These are phyloP conservation scores for Capronia americana DNA, from an alignment of 2,329 filamentous ascomycete species.

Conservation along the genomic window DNA sequence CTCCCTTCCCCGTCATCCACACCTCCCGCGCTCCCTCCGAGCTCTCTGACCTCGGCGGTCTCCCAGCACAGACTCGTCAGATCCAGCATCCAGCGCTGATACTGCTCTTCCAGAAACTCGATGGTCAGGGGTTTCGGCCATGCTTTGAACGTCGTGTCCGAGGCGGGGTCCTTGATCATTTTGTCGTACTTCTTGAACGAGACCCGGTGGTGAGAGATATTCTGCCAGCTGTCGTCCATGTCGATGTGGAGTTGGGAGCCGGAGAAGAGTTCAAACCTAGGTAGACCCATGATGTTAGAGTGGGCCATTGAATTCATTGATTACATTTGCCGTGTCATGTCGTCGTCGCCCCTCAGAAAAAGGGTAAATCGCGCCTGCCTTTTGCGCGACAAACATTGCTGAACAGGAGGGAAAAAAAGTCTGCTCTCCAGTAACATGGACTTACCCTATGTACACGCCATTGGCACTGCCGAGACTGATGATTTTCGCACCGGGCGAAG, in stretches of 20 bases:
- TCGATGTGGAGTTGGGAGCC: conserved; percentile 41
- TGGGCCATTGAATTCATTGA: not conserved
- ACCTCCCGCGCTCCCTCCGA: conserved; percentile 28
- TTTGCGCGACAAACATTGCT: conserved; percentile 10
- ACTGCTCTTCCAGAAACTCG: conserved; percentile 40
- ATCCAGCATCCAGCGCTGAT: conserved; percentile 36
- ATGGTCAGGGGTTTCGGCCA: conserved; percentile 41
- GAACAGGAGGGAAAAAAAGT: not conserved
- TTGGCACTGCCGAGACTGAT: conserved; percentile 37
- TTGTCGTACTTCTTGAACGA: conserved; percentile 38
- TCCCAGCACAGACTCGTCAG: conserved; percentile 40
- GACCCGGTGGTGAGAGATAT: conserved; percentile 40
- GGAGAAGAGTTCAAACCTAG: conserved; percentile 39
- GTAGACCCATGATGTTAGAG: not conserved
- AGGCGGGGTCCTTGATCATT: conserved; percentile 37
- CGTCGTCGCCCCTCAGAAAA: not conserved
- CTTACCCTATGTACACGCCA: conserved; percentile 40
- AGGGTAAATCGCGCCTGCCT: not conserved
- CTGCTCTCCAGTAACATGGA: conserved; percentile 5
- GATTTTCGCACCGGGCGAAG: conserved; percentile 38
- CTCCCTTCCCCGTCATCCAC: conserved; percentile 21
- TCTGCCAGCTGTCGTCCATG: conserved; percentile 40
- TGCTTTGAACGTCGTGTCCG: conserved; percentile 33
- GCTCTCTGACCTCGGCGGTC: conserved; percentile 36
- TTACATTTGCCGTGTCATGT: not conserved